Evolutionary conservation across 2,329 filamentous ascomycete species (phyloP), one percentile per base, ranked within the genome.

Genomic region (Hymenoscyphus infarciens): DNA sequence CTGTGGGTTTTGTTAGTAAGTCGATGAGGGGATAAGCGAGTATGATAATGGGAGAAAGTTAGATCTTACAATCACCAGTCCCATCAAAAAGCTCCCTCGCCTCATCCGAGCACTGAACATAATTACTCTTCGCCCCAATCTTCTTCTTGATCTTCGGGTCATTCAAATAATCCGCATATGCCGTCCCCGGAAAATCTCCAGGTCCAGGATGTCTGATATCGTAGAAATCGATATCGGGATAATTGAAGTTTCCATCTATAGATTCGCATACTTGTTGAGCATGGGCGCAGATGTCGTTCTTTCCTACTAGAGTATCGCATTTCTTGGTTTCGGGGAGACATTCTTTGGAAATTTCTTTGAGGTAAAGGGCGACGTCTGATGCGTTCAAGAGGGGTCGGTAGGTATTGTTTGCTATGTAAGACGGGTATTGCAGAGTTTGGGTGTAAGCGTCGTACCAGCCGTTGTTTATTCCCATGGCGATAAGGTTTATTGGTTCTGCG

Each of bases 261-360:
- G 35, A 33, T 16, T 38, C 55, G 22, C 61, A 63, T 22, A 56
- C 56, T 11, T 35, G 25, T 15, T 49, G 55, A 11, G 61, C 61
- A 16, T 45, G 10, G n/a, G 38, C 11, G 19, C 61, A 62, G 13
- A 54, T 33, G 13, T 52, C n/a, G 25, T 61, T n/a, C 15, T 59
- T 27, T 7, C 63, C 94, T 93, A 61, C 96, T 88, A 75, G 96
- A 96, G 75, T 90, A 86, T 61, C 79, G 80, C 64, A 98, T 79
- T 4, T 70, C 87, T 55, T 29, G 19, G 60, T 35, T 11, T 33
- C 22, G 11, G 63, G 60, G 6, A 62, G 29, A 29, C 60, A 62
- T 27, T 16, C 11, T 10, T 25, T 29, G 11, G 16, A 19, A 8
- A 57, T 39, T 16, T 53, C 53, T 27, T 45, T 42, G 3, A 33